Conservation (phyloP, 192 early-diverging fungal genomes). For the Rhizoclosmatium sp. region DNA sequence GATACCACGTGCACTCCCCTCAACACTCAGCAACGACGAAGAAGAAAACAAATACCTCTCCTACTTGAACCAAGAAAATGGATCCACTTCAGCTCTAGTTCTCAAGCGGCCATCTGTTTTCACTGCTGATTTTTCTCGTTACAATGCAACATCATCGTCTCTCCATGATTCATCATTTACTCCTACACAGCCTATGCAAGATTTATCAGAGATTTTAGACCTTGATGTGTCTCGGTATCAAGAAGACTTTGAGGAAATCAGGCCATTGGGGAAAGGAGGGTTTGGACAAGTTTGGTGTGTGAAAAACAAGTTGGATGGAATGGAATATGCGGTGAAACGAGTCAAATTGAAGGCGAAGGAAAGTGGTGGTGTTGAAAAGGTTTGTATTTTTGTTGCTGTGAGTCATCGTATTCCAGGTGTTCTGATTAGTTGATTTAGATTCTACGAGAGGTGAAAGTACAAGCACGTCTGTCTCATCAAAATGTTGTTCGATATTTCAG, state of each 20-base stretch:
- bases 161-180: neutral
- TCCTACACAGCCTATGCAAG: constrained; percentile 1
- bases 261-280: constrained; percentile 86
- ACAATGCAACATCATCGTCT: neutral
- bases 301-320: constrained; percentile 87
- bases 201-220: constrained; percentile 64
- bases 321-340: constrained; percentile 92
- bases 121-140: too few relatives aligned
- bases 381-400: neutral
- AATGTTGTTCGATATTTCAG: constrained; percentile 95
- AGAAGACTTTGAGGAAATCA: constrained; percentile 83
- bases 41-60: neutral
- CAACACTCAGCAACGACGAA: neutral
- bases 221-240: constrained; percentile 73
- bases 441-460: constrained; percentile 89
- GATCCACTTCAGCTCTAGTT: neutral
- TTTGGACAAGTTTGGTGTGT: constrained; percentile 88
- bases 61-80: too few relatives aligned
- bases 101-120: neutral
- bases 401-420: too few relatives aligned
- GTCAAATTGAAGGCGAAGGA: constrained; percentile 61
- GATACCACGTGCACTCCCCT: constrained; percentile 18
- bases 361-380: constrained; percentile 55
- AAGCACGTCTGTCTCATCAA: constrained; percentile 83
- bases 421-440: constrained; percentile 56